phyloP scores from a whole-genome alignment of 2,329 filamentous ascomycete genomes.

The Ophiocordyceps camponoti-saundersi region DNA sequence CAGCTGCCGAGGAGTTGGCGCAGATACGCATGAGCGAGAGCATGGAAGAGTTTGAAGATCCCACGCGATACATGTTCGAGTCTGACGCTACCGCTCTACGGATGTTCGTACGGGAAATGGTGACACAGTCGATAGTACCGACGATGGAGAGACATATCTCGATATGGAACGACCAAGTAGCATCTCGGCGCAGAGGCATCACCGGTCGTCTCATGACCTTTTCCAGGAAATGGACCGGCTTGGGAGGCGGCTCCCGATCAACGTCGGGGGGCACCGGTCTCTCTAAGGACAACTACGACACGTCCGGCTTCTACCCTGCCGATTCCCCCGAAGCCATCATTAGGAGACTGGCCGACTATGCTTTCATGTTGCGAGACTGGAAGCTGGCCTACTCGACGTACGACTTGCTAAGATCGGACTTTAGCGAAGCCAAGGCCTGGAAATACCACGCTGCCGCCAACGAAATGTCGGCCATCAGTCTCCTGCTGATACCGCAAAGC shows the following conservation, averaged over 20 bases:
- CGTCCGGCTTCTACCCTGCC: slow-evolving; percentile 63
- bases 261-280: slow-evolving; percentile 34
- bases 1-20: slow-evolving; percentile 67
- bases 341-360: slow-evolving; percentile 84
- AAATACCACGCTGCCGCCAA: slow-evolving; percentile 83
- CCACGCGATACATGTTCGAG: slow-evolving; percentile 70
- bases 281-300: slow-evolving; percentile 58
- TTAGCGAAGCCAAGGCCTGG: slow-evolving; percentile 93
- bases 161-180: slow-evolving; percentile 94
- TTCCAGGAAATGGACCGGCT: slow-evolving; percentile 76
- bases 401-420: slow-evolving; percentile 76
- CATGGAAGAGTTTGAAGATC: slow-evolving; percentile 52
- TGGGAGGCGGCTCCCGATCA: slow-evolving; percentile 50
- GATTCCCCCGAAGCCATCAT: slow-evolving; percentile 80
- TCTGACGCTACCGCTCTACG: slow-evolving; percentile 79
- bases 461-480: slow-evolving; percentile 83
- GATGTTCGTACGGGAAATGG: slow-evolving; percentile 84
- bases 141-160: slow-evolving; percentile 89
- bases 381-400: slow-evolving; percentile 86
- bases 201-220: slow-evolving; percentile 89
- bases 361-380: slow-evolving; percentile 94
- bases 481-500: slow-evolving; percentile 58
- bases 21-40: slow-evolving; percentile 53
- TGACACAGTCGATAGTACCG: slow-evolving; percentile 84
- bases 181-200: slow-evolving; percentile 73